Base-by-base conservation (phyloP, 179 eudicot genomes). In the Nepenthes alata region DNA sequence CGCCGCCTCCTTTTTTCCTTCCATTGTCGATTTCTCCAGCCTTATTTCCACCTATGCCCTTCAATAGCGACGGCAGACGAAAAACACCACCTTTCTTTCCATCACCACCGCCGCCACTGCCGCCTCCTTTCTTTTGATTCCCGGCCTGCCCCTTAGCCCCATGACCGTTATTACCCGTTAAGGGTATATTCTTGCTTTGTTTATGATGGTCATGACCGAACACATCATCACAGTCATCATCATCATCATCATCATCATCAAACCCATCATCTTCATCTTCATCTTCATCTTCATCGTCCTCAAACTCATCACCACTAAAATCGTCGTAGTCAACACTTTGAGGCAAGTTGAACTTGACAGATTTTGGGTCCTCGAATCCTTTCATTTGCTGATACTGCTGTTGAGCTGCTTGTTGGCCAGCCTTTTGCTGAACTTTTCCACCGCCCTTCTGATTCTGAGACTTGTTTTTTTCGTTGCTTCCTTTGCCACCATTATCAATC, bases 311-410 rank as follows among this genome's bases (percentile, higher is more conserved):
- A 37, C 53, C 71, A 60, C 62, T 73, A 39, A 52, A 70, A 37
- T 61, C 70, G 35, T 65, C 72, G 0, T 64, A 77, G 54, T 60
- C 72, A 47, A 62, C 77, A 53, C 66, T 75, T 9, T 64, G 72
- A 36, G 79, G 81, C 67, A 85, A 61, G 44, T 68, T 74, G 69
- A 78, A 87, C 73, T 75, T 85, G 14, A 80, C 89, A 44, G 73
- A 37, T 49, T 87, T 87, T 51, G 73, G 82, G 2, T 71, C 79
- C 58, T 78, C 55, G 8, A 61, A 62, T 61, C 76, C 81, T 54
- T 80, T 80, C 59, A 70, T 61, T 16, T 72, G 72, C 35, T 82
- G 87, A 3, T 6, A 1, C 47, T 69, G 59, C 50, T 74, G 78
- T 6, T 62, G 68, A 7, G 61, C 69, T 36, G 64, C 69, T 0